phyloP scores from a whole-genome alignment of 2,329 filamentous ascomycete genomes.

The Fragosphaeria purpurea region DNA sequence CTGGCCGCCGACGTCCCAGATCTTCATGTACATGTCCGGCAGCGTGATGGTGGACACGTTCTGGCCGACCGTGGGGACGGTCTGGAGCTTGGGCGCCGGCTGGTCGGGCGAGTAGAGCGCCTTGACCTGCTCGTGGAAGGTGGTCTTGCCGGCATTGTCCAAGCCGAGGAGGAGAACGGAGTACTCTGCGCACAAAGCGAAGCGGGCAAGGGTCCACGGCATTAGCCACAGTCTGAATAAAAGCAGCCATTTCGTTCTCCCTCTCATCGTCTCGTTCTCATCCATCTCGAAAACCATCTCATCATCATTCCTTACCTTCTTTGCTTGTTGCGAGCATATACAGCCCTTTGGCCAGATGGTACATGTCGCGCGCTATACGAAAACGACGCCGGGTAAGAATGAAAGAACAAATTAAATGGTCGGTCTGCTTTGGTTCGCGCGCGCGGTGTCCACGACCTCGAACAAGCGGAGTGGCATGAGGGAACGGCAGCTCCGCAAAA shows the following conservation, averaged over 20 bases:
- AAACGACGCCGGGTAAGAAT: not conserved
- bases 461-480: too few species aligned
- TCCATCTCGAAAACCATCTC: not conserved
- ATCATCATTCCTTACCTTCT: conserved; percentile 55
- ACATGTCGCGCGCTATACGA: conserved; percentile 49
- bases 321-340: conserved; percentile 95
- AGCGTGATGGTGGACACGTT: conserved; percentile 89
- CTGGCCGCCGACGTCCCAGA: conserved; percentile 97
- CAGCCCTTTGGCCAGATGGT: conserved; percentile 88
- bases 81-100: conserved; percentile 62
- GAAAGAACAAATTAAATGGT: not conserved
- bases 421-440: too few species aligned
- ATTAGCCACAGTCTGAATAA: not conserved
- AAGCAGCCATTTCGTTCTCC: not conserved
- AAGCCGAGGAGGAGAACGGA: conserved; percentile 93
- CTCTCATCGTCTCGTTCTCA: too few species aligned
- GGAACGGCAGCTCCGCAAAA: too few species aligned
- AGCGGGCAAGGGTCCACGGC: not conserved
- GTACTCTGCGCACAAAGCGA: conserved; percentile 56
- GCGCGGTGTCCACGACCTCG: too few species aligned
- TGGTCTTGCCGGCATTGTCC: conserved; percentile 97
- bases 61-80: conserved; percentile 92
- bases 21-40: conserved; percentile 92
- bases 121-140: conserved; percentile 94
- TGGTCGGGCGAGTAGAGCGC: conserved; percentile 62